Evolutionary conservation across 345 rosid species (phyloP), one percentile per base, ranked within the genome.

Genomic region (Eucalyptus sp.): DNA sequence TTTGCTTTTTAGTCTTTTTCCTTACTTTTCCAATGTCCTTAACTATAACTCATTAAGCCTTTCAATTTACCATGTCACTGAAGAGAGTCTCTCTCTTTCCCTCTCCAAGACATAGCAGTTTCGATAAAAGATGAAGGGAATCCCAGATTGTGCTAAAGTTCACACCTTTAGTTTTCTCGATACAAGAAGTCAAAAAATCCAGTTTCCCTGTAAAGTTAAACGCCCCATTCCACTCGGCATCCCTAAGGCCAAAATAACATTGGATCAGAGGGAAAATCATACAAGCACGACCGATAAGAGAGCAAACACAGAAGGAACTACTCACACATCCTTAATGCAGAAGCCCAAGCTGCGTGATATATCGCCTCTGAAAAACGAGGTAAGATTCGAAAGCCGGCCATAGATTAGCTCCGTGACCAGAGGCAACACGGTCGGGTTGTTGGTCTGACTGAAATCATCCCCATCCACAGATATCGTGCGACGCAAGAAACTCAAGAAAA

Each of bases 321-420:
- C 98, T 89, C 92, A 95, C 98, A 90, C 92, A 64, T 97, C 92
- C 93, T 95, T 97, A 62, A 97, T 91, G 94, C 99, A 97, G 91
- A 93, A 96, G 15, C 93, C 93, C 90, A 95, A 83, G 56, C 90
- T 89, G 4, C 90, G 88, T 54, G 90, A 88, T 80, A 96, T 89
- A 85, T 95, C 95, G 51, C 90, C 89, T 86, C 89, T 91, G 86
- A 96, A 92, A 17, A 88, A 86, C 10, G 58, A 33, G 51, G 93
- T 92, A 90, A 96, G 95, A 91, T 94, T 94, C 5, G 94, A 94
- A 89, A 97, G 93, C 87, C 91, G 91, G 88, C 52, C 62, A 86
- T 97, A 94, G 79, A 97, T 54, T 68, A 87, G 88, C 66, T 87
- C 81, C 48, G 87, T 58, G 49, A 87, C 60, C 20, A 87, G 52